phyloP scores from a whole-genome alignment of 208 protist genomes.

The Leishmania tropica region DNA sequence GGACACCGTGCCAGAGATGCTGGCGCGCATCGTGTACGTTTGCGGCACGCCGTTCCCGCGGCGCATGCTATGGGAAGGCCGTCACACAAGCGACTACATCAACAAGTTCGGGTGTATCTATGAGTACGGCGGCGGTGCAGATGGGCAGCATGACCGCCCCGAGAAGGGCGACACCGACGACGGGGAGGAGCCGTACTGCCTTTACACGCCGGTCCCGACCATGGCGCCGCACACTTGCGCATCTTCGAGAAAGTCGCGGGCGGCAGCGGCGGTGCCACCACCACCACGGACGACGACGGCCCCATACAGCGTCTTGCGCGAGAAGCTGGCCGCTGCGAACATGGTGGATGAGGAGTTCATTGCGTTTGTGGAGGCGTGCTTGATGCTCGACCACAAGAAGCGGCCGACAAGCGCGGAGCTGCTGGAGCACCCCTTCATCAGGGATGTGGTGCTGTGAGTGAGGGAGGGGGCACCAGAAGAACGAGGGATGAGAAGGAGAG shows the following conservation, averaged over 20 bases:
- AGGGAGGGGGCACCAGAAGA: neutral
- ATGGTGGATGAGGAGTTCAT: conserved; percentile 83
- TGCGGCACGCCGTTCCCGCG: conserved; percentile 86
- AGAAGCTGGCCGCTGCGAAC: conserved; percentile 72
- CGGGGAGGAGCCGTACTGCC: conserved; percentile 68
- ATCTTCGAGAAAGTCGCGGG: conserved; percentile 16
- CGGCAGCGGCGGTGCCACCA: neutral
- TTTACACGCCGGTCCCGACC: conserved; percentile 73
- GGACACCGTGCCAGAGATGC: conserved; percentile 94
- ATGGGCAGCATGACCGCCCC: conserved; percentile 7
- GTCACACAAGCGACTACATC: conserved; percentile 89
- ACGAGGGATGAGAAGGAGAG: neutral
- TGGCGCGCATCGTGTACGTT: conserved; percentile 91
- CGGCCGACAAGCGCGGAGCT: conserved; percentile 78
- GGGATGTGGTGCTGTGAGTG: conserved; percentile 41
- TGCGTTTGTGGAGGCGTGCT: conserved; percentile 86
- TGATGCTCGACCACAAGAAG: conserved; percentile 86
- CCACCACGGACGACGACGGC: conserved; percentile 22
- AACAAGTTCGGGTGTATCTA: conserved; percentile 91
- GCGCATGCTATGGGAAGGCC: conserved; percentile 88
- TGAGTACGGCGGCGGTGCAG: conserved; percentile 60
- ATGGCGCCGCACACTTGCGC: conserved; percentile 28
- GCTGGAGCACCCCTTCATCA: conserved; percentile 88
- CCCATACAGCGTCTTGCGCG: conserved; percentile 70
- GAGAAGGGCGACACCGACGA: conserved; percentile 31